Conservation (phyloP, 1,139 yeast species). For the Casaregolazyma suthepensis region DNA sequence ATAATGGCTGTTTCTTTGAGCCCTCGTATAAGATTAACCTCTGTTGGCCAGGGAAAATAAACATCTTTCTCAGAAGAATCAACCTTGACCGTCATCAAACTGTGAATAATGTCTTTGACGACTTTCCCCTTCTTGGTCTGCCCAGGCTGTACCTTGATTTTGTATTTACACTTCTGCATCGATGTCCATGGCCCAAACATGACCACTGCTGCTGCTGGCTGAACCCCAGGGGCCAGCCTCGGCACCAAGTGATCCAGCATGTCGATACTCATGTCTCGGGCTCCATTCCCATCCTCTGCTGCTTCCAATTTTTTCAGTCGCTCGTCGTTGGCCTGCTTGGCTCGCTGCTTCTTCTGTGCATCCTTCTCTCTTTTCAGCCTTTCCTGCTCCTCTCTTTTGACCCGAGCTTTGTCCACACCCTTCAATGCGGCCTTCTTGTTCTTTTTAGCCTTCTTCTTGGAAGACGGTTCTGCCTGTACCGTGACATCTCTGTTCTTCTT, state of each 20-base stretch:
- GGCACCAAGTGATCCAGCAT: slow-evolving; percentile 34
- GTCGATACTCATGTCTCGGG: slow-evolving; percentile 23
- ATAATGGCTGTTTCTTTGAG: slow-evolving; percentile 53
- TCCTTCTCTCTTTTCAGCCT: slow-evolving; percentile 34
- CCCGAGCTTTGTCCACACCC: slow-evolving; percentile 22
- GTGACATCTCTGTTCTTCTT: slow-evolving; percentile 20
- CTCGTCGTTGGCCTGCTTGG: slow-evolving; percentile 43
- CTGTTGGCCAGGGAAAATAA: slow-evolving; percentile 64
- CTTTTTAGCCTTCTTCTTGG: slow-evolving; percentile 25
- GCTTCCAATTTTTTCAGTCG: slow-evolving; percentile 38
- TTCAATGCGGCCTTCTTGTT: slow-evolving; percentile 18
- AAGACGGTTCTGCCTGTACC: slow-evolving; percentile 63
- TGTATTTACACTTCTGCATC: slow-evolving; percentile 66
- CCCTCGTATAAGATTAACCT: slow-evolving; percentile 51
- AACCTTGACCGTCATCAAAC: slow-evolving; percentile 51
- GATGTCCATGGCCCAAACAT: slow-evolving; percentile 93
- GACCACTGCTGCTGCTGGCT: slow-evolving; percentile 61
- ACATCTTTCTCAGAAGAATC: slow-evolving; percentile 47
- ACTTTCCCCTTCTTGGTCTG: slow-evolving; percentile 85
- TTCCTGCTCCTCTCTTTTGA: slow-evolving; percentile 13
- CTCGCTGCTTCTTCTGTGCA: slow-evolving; percentile 29
- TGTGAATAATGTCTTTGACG: slow-evolving; percentile 57
- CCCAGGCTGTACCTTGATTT: slow-evolving; percentile 84
- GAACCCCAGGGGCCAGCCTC: slow-evolving; percentile 34
- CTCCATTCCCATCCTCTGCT: slow-evolving; percentile 32